Percentiles rank a stretch among this genome's conserved stretches.
These are phyloP conservation scores for Streptanthus diversifolius DNA, from an alignment of 345 rosid species.

Conservation along the genomic window DNA sequence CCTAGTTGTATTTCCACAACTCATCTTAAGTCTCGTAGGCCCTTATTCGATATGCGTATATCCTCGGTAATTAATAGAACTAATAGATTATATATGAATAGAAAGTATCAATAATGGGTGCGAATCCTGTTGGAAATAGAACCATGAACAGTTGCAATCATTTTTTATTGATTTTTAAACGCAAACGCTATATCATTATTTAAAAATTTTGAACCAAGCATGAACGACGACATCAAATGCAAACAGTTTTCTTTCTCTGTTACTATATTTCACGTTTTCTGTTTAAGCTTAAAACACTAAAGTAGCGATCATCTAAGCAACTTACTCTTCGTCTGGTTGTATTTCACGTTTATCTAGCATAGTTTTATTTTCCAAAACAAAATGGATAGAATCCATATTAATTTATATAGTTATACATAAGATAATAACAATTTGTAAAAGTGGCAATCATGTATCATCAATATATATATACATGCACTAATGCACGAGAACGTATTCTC, in stretches of 20 bases:
- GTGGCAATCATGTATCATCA: background rate
- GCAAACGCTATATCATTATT: background rate
- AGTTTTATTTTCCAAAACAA: background rate
- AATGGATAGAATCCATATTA: background rate
- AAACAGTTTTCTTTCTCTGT: background rate
- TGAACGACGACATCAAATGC: background rate
- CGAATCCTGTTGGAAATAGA: background rate
- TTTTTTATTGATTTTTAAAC: background rate
- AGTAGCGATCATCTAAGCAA: background rate
- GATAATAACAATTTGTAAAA: background rate
- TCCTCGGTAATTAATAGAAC: background rate
- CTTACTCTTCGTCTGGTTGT: background rate
- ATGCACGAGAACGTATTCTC: background rate
- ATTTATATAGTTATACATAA: background rate
- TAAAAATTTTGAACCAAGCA: background rate
- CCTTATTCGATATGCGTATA: constrained; percentile 14
- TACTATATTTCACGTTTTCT: background rate
- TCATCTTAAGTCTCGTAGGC: constrained; percentile 11
- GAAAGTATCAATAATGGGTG: constrained; percentile 8
- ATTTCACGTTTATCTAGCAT: background rate
- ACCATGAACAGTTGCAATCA: background rate
- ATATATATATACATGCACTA: background rate
- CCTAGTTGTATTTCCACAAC: constrained; percentile 17
- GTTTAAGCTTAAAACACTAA: background rate
- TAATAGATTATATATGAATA: background rate